Percentiles rank a stretch among this genome's conserved stretches.
These are phyloP conservation scores for Salvia miltiorrhiza DNA, from an alignment of 257 asterid species.

Conservation along the genomic window DNA sequence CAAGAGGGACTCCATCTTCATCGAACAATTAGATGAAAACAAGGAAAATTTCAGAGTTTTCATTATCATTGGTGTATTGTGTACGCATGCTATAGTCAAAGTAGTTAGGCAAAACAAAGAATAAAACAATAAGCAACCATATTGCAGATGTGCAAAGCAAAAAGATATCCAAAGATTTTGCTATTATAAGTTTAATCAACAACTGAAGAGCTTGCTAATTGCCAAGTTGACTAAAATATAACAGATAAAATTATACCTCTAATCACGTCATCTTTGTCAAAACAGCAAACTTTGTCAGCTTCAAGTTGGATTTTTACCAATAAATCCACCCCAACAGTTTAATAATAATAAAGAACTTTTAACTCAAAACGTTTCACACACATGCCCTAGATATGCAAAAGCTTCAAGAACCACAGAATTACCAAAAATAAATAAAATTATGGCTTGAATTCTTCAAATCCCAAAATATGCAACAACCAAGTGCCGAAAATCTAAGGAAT, in stretches of 20 bases:
- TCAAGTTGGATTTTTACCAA: slow-evolving; percentile 10
- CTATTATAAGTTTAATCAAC: background rate
- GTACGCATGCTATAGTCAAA: slow-evolving; percentile 16
- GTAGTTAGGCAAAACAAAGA: slow-evolving; percentile 17
- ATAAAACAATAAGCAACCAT: background rate
- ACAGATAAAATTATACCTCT: background rate
- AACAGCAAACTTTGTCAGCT: slow-evolving; percentile 15
- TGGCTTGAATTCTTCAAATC: background rate
- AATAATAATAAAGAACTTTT: background rate
- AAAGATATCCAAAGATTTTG: background rate
- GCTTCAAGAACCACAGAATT: background rate
- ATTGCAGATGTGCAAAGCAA: slow-evolving; percentile 19
- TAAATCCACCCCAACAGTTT: background rate
- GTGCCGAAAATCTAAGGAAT: slow-evolving; percentile 10
- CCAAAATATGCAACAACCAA: background rate
- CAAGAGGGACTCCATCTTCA: background rate
- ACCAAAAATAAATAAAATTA: slow-evolving; percentile 1
- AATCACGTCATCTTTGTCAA: background rate
- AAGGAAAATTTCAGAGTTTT: background rate
- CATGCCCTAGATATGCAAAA: slow-evolving; percentile 5
- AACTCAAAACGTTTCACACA: background rate
- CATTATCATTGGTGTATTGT: background rate
- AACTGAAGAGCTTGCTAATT: slow-evolving; percentile 13
- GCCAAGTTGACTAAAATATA: slow-evolving; percentile 7
- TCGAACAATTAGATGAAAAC: background rate